Evolutionary conservation across 768 basidiomycete species (phyloP).

Genomic region (Termitomyces sp.): DNA sequence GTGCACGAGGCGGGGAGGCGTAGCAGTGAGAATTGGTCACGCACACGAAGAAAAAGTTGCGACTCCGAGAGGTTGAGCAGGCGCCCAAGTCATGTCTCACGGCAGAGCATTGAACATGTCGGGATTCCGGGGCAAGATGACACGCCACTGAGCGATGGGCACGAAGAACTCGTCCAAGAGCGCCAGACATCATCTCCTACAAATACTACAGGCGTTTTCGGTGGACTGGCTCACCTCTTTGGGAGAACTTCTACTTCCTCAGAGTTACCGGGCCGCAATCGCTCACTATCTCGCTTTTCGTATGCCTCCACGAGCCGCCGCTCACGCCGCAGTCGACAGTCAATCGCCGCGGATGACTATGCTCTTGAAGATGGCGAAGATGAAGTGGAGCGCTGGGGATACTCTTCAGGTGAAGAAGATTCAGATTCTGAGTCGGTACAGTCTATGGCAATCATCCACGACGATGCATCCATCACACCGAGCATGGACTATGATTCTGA

Average conservation of each 20-base stretch:
- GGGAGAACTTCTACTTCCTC: constrained; percentile 37
- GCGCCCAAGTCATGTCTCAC: constrained; percentile 37
- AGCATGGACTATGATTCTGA: constrained; percentile 72
- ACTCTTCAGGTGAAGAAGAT: constrained; percentile 81
- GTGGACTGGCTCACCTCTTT: constrained; percentile 66
- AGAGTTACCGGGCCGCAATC: constrained; percentile 30
- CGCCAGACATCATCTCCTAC: constrained; percentile 30
- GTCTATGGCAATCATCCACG: constrained; percentile 26
- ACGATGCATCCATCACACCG: constrained; percentile 42
- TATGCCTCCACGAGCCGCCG: constrained; percentile 43
- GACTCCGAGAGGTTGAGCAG: constrained; percentile 35
- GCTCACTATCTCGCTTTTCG: constrained; percentile 57
- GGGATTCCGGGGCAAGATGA: constrained; percentile 28
- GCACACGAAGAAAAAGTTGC: constrained; percentile 43
- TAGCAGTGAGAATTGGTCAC: constrained; percentile 52
- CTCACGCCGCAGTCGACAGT: constrained; percentile 48
- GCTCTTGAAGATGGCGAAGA: constrained; percentile 49
- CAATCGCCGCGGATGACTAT: constrained; percentile 55
- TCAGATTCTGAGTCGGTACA: constrained; percentile 35
- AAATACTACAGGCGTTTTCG: constrained; percentile 45
- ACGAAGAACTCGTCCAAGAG: constrained; percentile 16
- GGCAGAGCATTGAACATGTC: constrained; percentile 27
- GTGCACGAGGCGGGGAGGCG: constrained; percentile 48
- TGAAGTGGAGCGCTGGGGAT: constrained; percentile 80
- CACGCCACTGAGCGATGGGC: constrained; percentile 20